phyloP scores from a whole-genome alignment of 192 early-diverging fungal species.

The Pilobolus umbonatus region DNA sequence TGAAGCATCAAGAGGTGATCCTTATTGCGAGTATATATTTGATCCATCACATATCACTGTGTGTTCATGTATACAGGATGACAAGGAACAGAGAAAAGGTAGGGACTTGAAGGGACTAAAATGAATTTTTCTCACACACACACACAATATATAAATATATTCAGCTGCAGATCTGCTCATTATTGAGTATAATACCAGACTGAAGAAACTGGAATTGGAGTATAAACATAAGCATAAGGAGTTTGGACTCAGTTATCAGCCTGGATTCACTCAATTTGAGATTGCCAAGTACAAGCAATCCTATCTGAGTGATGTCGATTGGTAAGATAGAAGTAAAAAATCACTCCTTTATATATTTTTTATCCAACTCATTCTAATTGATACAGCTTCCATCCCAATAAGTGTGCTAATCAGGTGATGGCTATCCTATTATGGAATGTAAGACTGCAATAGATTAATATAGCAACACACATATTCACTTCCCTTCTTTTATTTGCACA shows the following conservation, averaged over 20 bases:
- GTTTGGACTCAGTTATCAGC: slow-evolving; percentile 42
- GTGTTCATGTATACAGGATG: slow-evolving; percentile 40
- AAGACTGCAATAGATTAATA: slow-evolving; percentile 10
- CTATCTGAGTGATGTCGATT: slow-evolving; percentile 48
- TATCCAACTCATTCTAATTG: not conserved
- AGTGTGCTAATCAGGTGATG: slow-evolving; percentile 53
- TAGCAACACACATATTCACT: not conserved
- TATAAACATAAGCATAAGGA: slow-evolving; percentile 14
- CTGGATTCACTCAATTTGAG: slow-evolving; percentile 42
- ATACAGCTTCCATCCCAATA: slow-evolving; percentile 50
- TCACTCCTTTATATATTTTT: not conserved
- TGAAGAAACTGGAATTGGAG: slow-evolving; percentile 27
- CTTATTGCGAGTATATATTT: slow-evolving; percentile 47
- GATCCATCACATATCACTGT: slow-evolving; percentile 41
- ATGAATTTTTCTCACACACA: not conserved
- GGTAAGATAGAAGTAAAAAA: slow-evolving; percentile 29
- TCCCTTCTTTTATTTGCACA: not conserved
- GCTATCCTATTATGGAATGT: slow-evolving; percentile 51
- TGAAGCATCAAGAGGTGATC: slow-evolving; percentile 44
- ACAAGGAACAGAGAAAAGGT: slow-evolving; percentile 39
- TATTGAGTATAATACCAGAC: slow-evolving; percentile 28
- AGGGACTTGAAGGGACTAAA: not conserved
- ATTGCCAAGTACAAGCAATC: slow-evolving; percentile 42
- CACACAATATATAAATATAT: not conserved
- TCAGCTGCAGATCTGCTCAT: slow-evolving; percentile 30